phyloP scores from a whole-genome alignment of 768 basidiomycete species.

The Trametes cingulata region DNA sequence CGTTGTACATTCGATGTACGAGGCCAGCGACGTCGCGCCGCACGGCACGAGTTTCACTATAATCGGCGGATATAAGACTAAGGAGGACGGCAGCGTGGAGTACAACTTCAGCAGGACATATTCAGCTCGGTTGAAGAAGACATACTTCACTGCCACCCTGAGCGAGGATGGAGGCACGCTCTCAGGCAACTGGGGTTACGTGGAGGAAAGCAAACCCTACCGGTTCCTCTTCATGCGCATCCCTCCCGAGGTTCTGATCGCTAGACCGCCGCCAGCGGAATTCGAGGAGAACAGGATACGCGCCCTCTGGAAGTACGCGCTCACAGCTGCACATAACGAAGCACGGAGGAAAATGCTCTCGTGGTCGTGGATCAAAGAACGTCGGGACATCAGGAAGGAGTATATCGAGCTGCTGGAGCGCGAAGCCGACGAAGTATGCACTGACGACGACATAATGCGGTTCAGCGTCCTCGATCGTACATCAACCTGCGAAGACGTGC shows the following conservation, averaged over 20 bases:
- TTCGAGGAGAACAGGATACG: conserved; percentile 28
- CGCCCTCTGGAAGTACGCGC: conserved; percentile 37
- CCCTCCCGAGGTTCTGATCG: conserved; percentile 29
- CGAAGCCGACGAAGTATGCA: conserved; percentile 3
- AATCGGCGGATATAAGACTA: conserved; percentile 19
- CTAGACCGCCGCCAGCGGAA: conserved; percentile 30
- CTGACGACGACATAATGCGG: not conserved
- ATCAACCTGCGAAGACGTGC: conserved; percentile 5
- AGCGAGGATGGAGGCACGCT: conserved; percentile 24
- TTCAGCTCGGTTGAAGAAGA: conserved; percentile 25
- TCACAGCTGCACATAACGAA: conserved; percentile 25
- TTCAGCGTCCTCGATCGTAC: conserved; percentile 10
- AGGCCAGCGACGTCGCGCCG: conserved; percentile 11
- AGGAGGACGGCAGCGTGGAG: conserved; percentile 11
- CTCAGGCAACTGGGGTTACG: conserved; percentile 31
- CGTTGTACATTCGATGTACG: conserved; percentile 15
- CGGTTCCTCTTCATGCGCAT: conserved; percentile 33
- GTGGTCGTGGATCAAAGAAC: conserved; percentile 34
- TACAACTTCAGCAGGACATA: conserved; percentile 27
- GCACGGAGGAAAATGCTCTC: conserved; percentile 31
- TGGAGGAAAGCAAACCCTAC: conserved; percentile 21
- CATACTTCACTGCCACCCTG: conserved; percentile 28
- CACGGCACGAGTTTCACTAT: conserved; percentile 22
- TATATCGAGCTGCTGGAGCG: conserved; percentile 34
- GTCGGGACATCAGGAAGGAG: conserved; percentile 30